Base-by-base conservation (phyloP, 345 rosid genomes). In the Salix exigua region DNA sequence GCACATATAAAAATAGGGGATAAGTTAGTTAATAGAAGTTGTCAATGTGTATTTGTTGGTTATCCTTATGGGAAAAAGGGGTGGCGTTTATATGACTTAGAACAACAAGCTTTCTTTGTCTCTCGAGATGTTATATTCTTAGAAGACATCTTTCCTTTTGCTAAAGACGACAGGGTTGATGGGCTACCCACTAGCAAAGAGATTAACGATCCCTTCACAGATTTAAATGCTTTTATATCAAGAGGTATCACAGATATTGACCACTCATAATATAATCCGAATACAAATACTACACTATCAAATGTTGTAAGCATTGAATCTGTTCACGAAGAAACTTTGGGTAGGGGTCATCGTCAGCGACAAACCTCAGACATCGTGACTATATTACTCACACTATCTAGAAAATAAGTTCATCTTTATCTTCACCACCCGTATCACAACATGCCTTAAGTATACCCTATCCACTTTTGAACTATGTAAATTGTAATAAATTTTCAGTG, bases 161-260 rank as follows among this genome's bases (percentile, higher is more conserved):
- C 64, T 60, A 60, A 14, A 60, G 64, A 60, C 3, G 2, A 4
- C 7, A 21, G 1, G 2, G 7, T 3, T 7, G 2, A 21, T 7
- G 30, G 64, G 28, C 12, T 0, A 1, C 19, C 28, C 8, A 1
- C 16, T 2, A 5, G 50, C 50, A 46, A 46, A 46, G 50, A 46
- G 0, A 3, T 5, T 12, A 0, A 0, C 3, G 0, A 46, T 46
- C 3, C 18, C 18, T 46, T 46, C 18, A 5, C 18, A 46, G 18
- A 46, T 1, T 46, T 18, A 46, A 46, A 46, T 13, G 50, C 50
- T 18, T 4, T 13, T 13, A 46, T 46, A 46, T 46, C 50, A 46
- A 46, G 50, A 46, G 50, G 13, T 46, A 46, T 46, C 18, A 1
- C 50, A 46, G 18, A 46, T 1, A 46, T 13, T 46, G 50, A 46